phyloP scores from a whole-genome alignment of 139 green algal species.

The Chlorella ohadii region DNA sequence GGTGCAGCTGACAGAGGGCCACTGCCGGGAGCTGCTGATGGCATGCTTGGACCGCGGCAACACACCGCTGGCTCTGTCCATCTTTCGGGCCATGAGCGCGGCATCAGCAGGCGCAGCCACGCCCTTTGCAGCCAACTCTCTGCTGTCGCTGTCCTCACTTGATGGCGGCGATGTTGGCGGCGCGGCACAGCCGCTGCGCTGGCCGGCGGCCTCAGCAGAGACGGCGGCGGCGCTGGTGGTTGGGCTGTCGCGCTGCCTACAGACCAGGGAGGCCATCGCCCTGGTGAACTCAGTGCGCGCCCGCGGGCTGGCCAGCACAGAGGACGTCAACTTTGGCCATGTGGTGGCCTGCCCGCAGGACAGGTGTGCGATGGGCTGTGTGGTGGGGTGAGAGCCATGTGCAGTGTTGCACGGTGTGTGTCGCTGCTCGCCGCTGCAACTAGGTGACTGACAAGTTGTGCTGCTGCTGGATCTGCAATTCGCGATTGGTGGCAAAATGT shows the following conservation, averaged over 20 bases:
- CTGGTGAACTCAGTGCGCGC: constrained; percentile 65
- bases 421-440: too few species aligned
- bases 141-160: constrained; percentile 15
- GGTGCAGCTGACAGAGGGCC: constrained; percentile 9
- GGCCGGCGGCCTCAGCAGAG: constrained; percentile 66
- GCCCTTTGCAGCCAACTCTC: neutral
- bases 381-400: too few species aligned
- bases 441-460: too few species aligned
- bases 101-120: neutral
- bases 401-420: too few species aligned
- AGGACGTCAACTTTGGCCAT: constrained; percentile 78
- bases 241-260: constrained; percentile 73
- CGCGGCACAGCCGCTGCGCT: constrained; percentile 30
- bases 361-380: neutral
- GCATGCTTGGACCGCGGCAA: constrained; percentile 71
- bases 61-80: constrained; percentile 63
- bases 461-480: too few species aligned
- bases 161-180: constrained; percentile 18
- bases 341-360: constrained; percentile 78
- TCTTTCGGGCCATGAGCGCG: constrained; percentile 73
- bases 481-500: too few species aligned
- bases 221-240: constrained; percentile 71
- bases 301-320: constrained; percentile 61
- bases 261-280: constrained; percentile 77
- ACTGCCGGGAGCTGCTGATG: constrained; percentile 50